Conservation (phyloP, 768 basidiomycete species). For the Mycena rosella region DNA sequence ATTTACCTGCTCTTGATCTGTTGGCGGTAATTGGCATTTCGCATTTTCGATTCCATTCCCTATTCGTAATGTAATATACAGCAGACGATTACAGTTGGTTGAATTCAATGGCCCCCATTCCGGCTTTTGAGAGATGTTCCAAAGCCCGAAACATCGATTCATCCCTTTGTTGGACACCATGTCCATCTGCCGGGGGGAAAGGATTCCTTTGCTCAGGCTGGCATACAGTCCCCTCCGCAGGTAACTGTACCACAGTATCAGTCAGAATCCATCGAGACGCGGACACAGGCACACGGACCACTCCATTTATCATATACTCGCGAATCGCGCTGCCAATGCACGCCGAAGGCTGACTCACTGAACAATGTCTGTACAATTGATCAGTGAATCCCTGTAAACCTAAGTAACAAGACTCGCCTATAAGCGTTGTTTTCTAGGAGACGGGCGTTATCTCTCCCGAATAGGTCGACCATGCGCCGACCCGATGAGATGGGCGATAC, state of each 20-base stretch:
- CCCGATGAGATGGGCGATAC: constrained; percentile 24
- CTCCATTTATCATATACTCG: constrained; percentile 26
- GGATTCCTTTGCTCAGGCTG: constrained; percentile 28
- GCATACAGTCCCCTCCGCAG: constrained; percentile 26
- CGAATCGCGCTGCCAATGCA: constrained; percentile 19
- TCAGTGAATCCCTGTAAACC: no score
- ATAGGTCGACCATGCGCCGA: constrained; percentile 25
- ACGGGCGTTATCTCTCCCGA: constrained; percentile 29
- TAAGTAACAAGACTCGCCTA: constrained; percentile 2
- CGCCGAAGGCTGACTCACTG: constrained; percentile 26
- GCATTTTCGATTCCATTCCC: no score
- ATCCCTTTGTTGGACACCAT: neutral
- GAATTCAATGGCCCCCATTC: neutral
- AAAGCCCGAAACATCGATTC: neutral
- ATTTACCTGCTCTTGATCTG: constrained; percentile 4
- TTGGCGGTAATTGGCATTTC: neutral
- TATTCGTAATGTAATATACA: neutral
- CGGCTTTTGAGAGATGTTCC: neutral
- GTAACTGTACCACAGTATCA: no score
- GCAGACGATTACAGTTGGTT: neutral
- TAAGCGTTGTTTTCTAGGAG: constrained; percentile 30
- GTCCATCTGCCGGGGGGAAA: constrained; percentile 20
- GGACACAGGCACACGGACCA: constrained; percentile 3
- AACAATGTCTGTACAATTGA: constrained; percentile 26
- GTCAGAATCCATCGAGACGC: no score